Evolutionary conservation across 2,329 filamentous ascomycete genomes (phyloP).

Genomic region (Colletotrichum incanum): DNA sequence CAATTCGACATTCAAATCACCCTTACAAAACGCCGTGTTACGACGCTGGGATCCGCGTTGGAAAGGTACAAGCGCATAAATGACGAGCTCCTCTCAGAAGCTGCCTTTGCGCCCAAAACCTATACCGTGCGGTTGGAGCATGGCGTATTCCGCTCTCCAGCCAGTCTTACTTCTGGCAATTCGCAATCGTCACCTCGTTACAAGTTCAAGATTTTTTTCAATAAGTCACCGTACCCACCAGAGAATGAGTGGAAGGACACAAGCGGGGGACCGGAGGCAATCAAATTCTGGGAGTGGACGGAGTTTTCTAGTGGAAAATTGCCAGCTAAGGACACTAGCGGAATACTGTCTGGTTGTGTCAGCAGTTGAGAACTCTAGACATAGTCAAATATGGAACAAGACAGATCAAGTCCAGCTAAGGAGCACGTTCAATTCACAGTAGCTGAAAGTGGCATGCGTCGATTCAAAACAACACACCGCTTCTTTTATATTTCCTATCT

Average conservation of each 20-base stretch:
- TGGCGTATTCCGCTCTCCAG: not conserved
- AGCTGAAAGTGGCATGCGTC: too few relatives aligned
- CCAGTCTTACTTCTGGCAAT: not conserved
- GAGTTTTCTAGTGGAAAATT: not conserved
- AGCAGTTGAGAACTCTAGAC: not conserved
- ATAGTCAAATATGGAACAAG: not conserved
- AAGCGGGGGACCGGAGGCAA: not conserved
- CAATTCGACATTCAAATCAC: conserved; percentile 1
- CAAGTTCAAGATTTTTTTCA: not conserved
- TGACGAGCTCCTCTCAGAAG: not conserved
- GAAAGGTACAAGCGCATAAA: not conserved
- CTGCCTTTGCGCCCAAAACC: not conserved
- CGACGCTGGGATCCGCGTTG: not conserved
- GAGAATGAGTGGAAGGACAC: not conserved
- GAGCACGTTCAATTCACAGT: too few relatives aligned
- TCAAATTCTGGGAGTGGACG: not conserved
- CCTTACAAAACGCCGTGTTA: not conserved
- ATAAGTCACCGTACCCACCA: not conserved
- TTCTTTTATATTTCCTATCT: too few relatives aligned
- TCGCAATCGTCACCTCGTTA: not conserved
- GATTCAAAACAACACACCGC: too few relatives aligned
- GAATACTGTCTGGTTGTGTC: not conserved
- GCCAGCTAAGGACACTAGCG: not conserved
- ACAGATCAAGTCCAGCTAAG: too few relatives aligned
- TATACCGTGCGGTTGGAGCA: not conserved